These are phyloP conservation scores for Nepenthes gracilis DNA, from an alignment of 148 eudicot genomes.

Conservation along the genomic window DNA sequence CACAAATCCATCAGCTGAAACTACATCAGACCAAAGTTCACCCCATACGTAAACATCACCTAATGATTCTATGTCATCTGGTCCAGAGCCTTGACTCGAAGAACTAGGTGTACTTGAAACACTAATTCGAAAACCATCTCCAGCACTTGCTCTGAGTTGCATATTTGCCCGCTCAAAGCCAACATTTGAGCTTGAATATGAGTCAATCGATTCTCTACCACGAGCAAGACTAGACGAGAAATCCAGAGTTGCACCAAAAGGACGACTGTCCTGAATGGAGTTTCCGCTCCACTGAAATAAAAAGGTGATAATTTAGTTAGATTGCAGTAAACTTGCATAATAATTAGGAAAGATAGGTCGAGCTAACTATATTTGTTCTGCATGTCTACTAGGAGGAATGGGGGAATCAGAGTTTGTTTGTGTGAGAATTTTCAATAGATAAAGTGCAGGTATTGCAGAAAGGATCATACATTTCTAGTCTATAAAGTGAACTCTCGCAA, in stretches of 20 bases:
- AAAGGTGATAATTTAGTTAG: slow-evolving; percentile 2
- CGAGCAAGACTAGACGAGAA: slow-evolving; percentile 28
- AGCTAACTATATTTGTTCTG: not conserved
- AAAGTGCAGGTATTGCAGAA: too few species aligned
- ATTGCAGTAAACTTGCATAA: not conserved
- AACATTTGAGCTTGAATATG: slow-evolving; percentile 38
- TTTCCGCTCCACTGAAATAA: slow-evolving; percentile 39
- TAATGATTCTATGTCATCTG: slow-evolving; percentile 70
- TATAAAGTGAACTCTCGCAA: too few species aligned
- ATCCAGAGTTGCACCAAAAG: slow-evolving; percentile 40
- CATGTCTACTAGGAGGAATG: too few species aligned
- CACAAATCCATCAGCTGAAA: slow-evolving; percentile 23
- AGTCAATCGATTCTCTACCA: slow-evolving; percentile 42
- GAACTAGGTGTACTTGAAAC: slow-evolving; percentile 78
- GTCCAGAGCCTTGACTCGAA: slow-evolving; percentile 66
- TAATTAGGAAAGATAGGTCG: not conserved
- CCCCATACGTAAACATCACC: slow-evolving; percentile 92
- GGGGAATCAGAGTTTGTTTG: too few species aligned
- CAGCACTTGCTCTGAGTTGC: slow-evolving; percentile 52
- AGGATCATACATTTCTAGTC: too few species aligned
- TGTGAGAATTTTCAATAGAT: too few species aligned
- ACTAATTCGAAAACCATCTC: slow-evolving; percentile 60
- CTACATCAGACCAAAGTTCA: slow-evolving; percentile 52
- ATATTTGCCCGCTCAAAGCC: slow-evolving; percentile 43
- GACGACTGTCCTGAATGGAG: slow-evolving; percentile 22